Evolutionary conservation across 129 eudicot species (phyloP).

Genomic region (Helichrysum umbraculigerum): DNA sequence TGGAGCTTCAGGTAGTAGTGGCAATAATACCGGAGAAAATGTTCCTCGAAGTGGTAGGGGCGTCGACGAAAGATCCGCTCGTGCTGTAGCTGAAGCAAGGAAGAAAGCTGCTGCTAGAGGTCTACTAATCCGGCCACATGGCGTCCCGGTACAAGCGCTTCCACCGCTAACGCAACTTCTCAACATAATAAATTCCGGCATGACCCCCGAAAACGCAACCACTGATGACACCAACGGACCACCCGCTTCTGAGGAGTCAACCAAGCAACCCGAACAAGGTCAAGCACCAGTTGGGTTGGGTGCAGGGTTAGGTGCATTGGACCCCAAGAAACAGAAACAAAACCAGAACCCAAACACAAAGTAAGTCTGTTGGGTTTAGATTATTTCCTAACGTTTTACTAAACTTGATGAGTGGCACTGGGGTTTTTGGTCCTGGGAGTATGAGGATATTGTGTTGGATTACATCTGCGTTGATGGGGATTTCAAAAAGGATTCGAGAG

Average conservation of each 20-base stretch:
- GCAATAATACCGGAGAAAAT: constrained; percentile 41
- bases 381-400: constrained; percentile 33
- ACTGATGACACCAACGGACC: constrained; percentile 38
- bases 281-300: constrained; percentile 82
- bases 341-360: constrained; percentile 26
- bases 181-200: constrained; percentile 62
- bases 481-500: constrained; percentile 21
- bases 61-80: constrained; percentile 78
- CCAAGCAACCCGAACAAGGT: constrained; percentile 35
- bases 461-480: not conserved
- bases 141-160: constrained; percentile 61
- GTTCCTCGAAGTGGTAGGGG: constrained; percentile 82
- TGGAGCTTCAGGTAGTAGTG: constrained; percentile 48
- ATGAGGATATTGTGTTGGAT: constrained; percentile 19
- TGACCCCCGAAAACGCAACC: constrained; percentile 40
- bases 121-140: constrained; percentile 59
- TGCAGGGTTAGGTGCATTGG: constrained; percentile 65
- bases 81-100: constrained; percentile 74
- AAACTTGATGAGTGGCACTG: not conserved
- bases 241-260: constrained; percentile 29
- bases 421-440: constrained; percentile 17
- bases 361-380: constrained; percentile 15
- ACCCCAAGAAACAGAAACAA: constrained; percentile 61
- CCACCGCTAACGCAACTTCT: constrained; percentile 72
- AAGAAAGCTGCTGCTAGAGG: constrained; percentile 95